phyloP scores from a whole-genome alignment of 1,284 basidiomycete species.

The Termitomyces sp. region DNA sequence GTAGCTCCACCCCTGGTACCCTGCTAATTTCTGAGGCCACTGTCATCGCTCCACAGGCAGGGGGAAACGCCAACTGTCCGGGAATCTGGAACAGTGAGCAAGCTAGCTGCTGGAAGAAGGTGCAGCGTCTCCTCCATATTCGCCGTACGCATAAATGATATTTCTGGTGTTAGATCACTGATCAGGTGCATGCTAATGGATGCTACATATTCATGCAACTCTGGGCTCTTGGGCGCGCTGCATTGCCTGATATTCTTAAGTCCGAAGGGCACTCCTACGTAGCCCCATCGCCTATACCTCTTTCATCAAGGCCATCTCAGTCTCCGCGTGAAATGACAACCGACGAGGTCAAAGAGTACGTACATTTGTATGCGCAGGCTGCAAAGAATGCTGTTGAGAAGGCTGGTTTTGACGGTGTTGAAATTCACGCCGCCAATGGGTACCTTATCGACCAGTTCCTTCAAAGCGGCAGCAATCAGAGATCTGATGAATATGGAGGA shows the following conservation, averaged over 20 bases:
- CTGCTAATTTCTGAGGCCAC: slow-evolving; percentile 47
- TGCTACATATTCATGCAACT: slow-evolving; percentile 13
- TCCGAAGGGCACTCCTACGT: slow-evolving; percentile 2
- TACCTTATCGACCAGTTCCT: slow-evolving; percentile 40
- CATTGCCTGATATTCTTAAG: neutral
- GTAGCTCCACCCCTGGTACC: slow-evolving; percentile 37
- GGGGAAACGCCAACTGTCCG: slow-evolving; percentile 33
- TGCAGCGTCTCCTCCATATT: neutral
- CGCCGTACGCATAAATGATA: neutral
- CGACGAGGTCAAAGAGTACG: slow-evolving; percentile 39
- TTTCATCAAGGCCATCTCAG: slow-evolving; percentile 17
- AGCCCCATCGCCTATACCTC: slow-evolving; percentile 38
- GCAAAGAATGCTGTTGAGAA: slow-evolving; percentile 35
- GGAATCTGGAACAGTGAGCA: slow-evolving; percentile 43
- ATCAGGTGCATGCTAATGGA: slow-evolving; percentile 10
- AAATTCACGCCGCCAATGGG: slow-evolving; percentile 35
- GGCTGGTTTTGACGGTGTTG: slow-evolving; percentile 46
- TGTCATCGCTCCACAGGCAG: slow-evolving; percentile 34
- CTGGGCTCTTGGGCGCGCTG: slow-evolving; percentile 9
- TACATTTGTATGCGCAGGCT: slow-evolving; percentile 30
- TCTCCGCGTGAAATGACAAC: slow-evolving; percentile 31
- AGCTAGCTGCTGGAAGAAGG: slow-evolving; percentile 42
- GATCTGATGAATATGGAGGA: slow-evolving; percentile 54
- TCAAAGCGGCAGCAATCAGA: slow-evolving; percentile 39
- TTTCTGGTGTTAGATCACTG: slow-evolving; percentile 6